phyloP scores from a whole-genome alignment of 148 eudicot genomes.

The Amaranthus cruentus region DNA sequence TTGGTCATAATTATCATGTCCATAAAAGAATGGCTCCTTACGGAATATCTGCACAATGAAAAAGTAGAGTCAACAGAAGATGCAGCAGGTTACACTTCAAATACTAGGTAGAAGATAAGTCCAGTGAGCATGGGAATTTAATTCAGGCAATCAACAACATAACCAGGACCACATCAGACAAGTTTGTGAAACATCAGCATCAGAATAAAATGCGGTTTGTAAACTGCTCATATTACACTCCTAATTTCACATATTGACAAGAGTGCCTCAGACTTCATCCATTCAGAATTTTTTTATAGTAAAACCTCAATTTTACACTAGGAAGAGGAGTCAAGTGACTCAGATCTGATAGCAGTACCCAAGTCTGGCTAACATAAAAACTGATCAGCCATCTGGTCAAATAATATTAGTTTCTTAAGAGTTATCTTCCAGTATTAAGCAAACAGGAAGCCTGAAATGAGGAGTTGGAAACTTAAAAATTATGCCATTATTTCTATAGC shows the following conservation, averaged over 20 bases:
- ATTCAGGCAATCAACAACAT: not conserved
- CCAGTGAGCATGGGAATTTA: not conserved
- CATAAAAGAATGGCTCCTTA: constrained; percentile 96
- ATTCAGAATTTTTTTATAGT: too few relatives aligned
- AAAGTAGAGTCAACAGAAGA: not conserved
- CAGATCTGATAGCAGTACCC: not conserved
- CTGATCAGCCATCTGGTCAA: not conserved
- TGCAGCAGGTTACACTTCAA: not conserved
- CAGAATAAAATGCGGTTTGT: too few relatives aligned
- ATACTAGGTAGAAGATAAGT: too few relatives aligned
- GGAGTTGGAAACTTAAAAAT: not conserved
- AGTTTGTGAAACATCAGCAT: not conserved
- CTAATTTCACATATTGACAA: too few relatives aligned
- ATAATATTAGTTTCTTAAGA: not conserved
- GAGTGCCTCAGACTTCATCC: too few relatives aligned
- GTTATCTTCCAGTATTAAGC: not conserved
- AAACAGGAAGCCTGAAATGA: not conserved
- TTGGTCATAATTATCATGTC: constrained; percentile 97
- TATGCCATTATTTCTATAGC: not conserved
- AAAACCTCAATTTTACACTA: too few relatives aligned
- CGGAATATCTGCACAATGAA: constrained; percentile 74
- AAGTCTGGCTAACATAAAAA: not conserved
- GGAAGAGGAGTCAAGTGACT: not conserved
- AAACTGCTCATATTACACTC: too few relatives aligned
- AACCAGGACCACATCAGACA: not conserved